Evolutionary conservation across 2,329 filamentous ascomycete genomes (phyloP).

Genomic region (Alternaria arborescens): DNA sequence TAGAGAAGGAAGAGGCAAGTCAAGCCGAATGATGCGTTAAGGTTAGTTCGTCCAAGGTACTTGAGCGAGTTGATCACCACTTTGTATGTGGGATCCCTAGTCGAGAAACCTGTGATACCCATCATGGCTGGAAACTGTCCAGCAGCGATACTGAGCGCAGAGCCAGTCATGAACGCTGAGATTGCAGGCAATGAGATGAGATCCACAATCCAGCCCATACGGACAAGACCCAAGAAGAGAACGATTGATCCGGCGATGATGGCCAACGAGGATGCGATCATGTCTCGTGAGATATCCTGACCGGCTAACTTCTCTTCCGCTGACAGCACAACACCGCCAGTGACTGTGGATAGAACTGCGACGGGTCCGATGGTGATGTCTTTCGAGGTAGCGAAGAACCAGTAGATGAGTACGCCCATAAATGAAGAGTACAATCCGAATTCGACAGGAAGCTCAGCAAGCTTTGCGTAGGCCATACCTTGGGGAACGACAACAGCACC

Average conservation of each 20-base stretch:
- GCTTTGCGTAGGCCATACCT: conserved; percentile 90
- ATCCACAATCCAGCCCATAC: conserved; percentile 91
- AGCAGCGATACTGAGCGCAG: conserved; percentile 84
- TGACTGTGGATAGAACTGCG: conserved; percentile 91
- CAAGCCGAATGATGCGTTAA: conserved; percentile 84
- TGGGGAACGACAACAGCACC: conserved; percentile 88
- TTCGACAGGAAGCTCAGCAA: conserved; percentile 79
- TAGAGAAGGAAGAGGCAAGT: conserved; percentile 83
- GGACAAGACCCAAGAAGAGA: conserved; percentile 77
- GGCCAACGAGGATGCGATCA: conserved; percentile 69
- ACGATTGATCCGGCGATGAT: conserved; percentile 84
- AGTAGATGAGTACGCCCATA: conserved; percentile 94
- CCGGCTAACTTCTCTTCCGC: conserved; percentile 61
- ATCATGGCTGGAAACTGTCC: conserved; percentile 86
- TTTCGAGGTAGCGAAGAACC: conserved; percentile 98
- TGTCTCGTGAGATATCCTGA: conserved; percentile 46
- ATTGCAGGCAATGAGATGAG: conserved; percentile 91
- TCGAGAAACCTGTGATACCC: conserved; percentile 78
- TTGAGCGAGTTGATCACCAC: conserved; percentile 86
- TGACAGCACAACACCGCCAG: conserved; percentile 77
- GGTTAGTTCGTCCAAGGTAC: conserved; percentile 70
- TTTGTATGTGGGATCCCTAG: conserved; percentile 78
- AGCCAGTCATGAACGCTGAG: conserved; percentile 97
- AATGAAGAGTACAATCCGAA: conserved; percentile 96
- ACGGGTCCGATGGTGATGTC: conserved; percentile 98